Conservation (phyloP, 2,329 filamentous ascomycete genomes). For the Alternaria panax region DNA sequence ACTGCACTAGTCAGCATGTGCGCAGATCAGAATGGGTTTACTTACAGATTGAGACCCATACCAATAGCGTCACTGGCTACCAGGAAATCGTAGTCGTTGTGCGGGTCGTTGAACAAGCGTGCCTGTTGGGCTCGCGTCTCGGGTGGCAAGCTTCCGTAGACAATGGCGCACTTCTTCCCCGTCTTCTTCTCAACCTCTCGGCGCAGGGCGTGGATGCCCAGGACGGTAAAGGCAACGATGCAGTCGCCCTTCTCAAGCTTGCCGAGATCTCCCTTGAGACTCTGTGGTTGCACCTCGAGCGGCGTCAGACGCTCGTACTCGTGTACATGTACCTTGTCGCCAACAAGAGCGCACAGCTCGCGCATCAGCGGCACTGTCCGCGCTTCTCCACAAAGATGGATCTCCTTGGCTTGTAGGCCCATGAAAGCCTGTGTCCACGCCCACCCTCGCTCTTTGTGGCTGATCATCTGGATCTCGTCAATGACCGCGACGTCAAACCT, state of each 20-base stretch:
- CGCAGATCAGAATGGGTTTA: constrained; percentile 8
- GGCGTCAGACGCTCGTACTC: constrained; percentile 84
- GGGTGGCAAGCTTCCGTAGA: constrained; percentile 90
- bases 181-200: constrained; percentile 77
- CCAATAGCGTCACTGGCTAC: constrained; percentile 96
- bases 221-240: constrained; percentile 83
- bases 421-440: constrained; percentile 93
- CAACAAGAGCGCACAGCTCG: constrained; percentile 77
- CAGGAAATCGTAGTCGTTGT: constrained; percentile 94
- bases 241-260: constrained; percentile 88
- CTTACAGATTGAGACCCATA: constrained; percentile 92
- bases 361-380: constrained; percentile 80
- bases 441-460: constrained; percentile 79
- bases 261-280: constrained; percentile 70
- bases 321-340: constrained; percentile 83
- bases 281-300: constrained; percentile 69
- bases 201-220: constrained; percentile 83
- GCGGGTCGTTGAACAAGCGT: constrained; percentile 88
- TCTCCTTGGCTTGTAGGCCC: constrained; percentile 83
- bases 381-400: constrained; percentile 93
- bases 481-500: constrained; percentile 90
- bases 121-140: constrained; percentile 94
- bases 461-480: constrained; percentile 99
- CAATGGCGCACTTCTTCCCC: constrained; percentile 82
- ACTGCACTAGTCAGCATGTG: constrained; percentile 47